phyloP scores from a whole-genome alignment of 441 rosid species.

The Melastoma candidum region DNA sequence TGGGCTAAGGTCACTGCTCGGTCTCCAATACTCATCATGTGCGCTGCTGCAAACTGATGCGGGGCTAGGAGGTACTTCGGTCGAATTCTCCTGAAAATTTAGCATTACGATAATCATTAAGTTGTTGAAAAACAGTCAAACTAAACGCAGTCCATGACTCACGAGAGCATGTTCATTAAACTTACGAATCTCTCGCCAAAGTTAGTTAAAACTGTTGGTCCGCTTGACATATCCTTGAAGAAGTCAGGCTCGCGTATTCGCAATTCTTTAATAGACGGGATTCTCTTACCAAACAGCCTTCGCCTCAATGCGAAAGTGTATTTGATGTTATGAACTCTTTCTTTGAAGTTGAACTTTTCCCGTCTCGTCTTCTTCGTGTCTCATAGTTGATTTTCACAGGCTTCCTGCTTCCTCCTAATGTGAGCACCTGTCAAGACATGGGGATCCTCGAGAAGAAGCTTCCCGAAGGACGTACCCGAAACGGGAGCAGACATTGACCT shows the following conservation, averaged over 20 bases:
- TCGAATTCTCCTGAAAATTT: slow-evolving; percentile 58
- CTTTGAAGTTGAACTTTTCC: slow-evolving; percentile 65
- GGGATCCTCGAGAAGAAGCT: slow-evolving; percentile 80
- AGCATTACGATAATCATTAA: slow-evolving; percentile 6
- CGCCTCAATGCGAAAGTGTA: slow-evolving; percentile 47
- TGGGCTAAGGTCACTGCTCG: slow-evolving; percentile 14
- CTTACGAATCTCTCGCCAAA: slow-evolving; percentile 50
- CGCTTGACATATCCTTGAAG: slow-evolving; percentile 50
- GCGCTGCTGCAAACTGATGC: slow-evolving; percentile 72
- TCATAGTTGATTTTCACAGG: slow-evolving; percentile 26
- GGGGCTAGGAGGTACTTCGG: slow-evolving; percentile 97
- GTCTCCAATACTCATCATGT: slow-evolving; percentile 50
- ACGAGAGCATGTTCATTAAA: not conserved
- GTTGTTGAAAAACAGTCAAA: not conserved
- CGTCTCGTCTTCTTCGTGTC: slow-evolving; percentile 45
- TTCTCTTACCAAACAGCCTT: slow-evolving; percentile 67
- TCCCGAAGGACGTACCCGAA: slow-evolving; percentile 79
- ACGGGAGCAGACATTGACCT: slow-evolving; percentile 88
- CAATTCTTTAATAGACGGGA: slow-evolving; percentile 54
- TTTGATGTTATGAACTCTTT: slow-evolving; percentile 71
- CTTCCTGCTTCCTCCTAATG: slow-evolving; percentile 85
- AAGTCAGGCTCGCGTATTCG: slow-evolving; percentile 32
- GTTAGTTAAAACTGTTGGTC: slow-evolving; percentile 48
- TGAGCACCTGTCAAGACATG: slow-evolving; percentile 75
- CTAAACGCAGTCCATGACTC: not conserved